A percentile compares a stretch with the other conserved stretches of the same genome.
Conservation (phyloP, 2,329 filamentous ascomycete genomes). For the Xylaria digitata region DNA sequence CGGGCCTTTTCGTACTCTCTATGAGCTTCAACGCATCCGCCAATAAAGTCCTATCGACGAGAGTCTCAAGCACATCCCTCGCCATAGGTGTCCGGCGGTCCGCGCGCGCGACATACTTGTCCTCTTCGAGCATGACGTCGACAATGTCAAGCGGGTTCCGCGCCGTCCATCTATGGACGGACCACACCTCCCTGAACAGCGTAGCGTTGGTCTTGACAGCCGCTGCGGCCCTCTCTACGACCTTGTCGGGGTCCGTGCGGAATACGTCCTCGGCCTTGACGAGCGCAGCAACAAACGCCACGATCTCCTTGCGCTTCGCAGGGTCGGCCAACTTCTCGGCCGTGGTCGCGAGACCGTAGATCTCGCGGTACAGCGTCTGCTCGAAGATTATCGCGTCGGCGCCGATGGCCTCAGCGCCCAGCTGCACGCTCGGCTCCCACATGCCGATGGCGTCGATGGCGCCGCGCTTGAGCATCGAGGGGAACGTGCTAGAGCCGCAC, state of each 20-base stretch:
- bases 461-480: constrained; percentile 44
- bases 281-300: constrained; percentile 48
- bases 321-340: not conserved
- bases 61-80: constrained; percentile 37
- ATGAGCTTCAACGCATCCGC: constrained; percentile 15
- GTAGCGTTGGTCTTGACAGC: constrained; percentile 43
- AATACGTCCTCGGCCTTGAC: constrained; percentile 49
- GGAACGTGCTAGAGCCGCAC: constrained; percentile 48
- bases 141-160: constrained; percentile 44
- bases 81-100: constrained; percentile 26
- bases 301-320: constrained; percentile 42
- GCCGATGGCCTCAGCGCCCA: constrained; percentile 35
- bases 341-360: too few relatives aligned
- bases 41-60: constrained; percentile 7
- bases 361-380: not conserved
- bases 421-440: constrained; percentile 52
- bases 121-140: constrained; percentile 46
- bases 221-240: constrained; percentile 44
- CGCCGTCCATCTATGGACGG: constrained; percentile 48
- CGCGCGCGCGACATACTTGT: constrained; percentile 41
- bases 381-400: constrained; percentile 46
- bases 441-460: constrained; percentile 50
- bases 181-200: constrained; percentile 28
- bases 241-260: constrained; percentile 42
- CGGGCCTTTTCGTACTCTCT: not conserved